A percentile compares a stretch with the other conserved stretches of the same genome.
These are phyloP conservation scores for Lactifluus subvellereus DNA, from an alignment of 768 basidiomycete genomes.

Conservation along the genomic window DNA sequence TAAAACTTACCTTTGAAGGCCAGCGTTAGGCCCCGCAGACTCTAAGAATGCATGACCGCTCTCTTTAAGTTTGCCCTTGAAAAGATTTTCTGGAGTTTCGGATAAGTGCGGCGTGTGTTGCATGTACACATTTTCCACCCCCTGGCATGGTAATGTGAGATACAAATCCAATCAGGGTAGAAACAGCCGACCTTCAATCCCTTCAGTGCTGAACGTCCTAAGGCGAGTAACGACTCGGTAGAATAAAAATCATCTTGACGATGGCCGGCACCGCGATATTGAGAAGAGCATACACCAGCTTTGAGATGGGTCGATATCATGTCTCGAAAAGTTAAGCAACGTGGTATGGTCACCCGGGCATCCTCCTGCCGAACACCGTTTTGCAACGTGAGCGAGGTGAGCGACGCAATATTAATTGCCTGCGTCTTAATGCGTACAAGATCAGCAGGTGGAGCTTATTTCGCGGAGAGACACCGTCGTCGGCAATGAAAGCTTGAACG, in stretches of 20 bases:
- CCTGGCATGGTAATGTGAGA: constrained; percentile 42
- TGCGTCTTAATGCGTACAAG: constrained; percentile 82
- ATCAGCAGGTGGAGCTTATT: constrained; percentile 90
- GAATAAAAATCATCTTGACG: constrained; percentile 97
- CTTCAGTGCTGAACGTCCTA: constrained; percentile 91
- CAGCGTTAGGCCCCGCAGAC: constrained; percentile 60
- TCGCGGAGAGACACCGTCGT: constrained; percentile 59
- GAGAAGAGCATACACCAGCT: constrained; percentile 91
- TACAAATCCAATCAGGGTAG: background rate
- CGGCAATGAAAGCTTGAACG: constrained; percentile 73
- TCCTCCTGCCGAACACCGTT: constrained; percentile 68
- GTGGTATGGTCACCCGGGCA: constrained; percentile 48
- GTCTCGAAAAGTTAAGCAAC: background rate
- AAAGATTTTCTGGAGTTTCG: constrained; percentile 84
- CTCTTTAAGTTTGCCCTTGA: constrained; percentile 83
- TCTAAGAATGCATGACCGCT: constrained; percentile 86
- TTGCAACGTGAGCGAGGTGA: constrained; percentile 69
- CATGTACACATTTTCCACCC: constrained; percentile 98
- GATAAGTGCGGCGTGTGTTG: constrained; percentile 93
- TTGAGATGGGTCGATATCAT: constrained; percentile 7
- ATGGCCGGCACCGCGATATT: constrained; percentile 95
- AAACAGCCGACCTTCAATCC: constrained; percentile 70
- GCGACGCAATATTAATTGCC: constrained; percentile 70
- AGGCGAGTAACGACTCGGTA: constrained; percentile 88
- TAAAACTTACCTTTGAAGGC: constrained; percentile 58